These are phyloP conservation scores for Cryptosporidium xiaoi DNA, from an alignment of 169 alveolate species.

Conservation along the genomic window DNA sequence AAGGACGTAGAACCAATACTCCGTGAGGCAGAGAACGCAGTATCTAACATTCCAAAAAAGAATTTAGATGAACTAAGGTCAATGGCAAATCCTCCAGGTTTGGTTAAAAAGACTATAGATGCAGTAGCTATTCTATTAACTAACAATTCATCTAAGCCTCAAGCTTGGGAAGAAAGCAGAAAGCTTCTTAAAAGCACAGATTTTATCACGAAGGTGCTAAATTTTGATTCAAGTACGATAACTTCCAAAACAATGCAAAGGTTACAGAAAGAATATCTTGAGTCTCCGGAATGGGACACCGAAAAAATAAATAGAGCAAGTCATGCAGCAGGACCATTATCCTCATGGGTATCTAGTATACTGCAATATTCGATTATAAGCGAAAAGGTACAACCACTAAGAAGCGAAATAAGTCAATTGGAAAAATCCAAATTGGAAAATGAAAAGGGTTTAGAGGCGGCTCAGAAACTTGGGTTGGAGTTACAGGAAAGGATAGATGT, in stretches of 20 bases:
- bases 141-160: slow-evolving; percentile 84
- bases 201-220: slow-evolving; percentile 89
- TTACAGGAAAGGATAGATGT: slow-evolving; percentile 90
- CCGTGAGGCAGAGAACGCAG: slow-evolving; percentile 94
- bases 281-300: slow-evolving; percentile 93
- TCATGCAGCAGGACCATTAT: slow-evolving; percentile 97
- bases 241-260: slow-evolving; percentile 84
- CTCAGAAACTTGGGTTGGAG: slow-evolving; percentile 80
- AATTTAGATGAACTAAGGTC: slow-evolving; percentile 90
- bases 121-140: slow-evolving; percentile 91
- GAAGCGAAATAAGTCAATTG: slow-evolving; percentile 90
- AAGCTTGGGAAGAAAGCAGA: slow-evolving; percentile 95
- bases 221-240: slow-evolving; percentile 87
- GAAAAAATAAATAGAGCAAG: slow-evolving; percentile 93
- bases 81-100: slow-evolving; percentile 94
- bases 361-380: slow-evolving; percentile 88
- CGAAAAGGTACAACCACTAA: slow-evolving; percentile 94
- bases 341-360: slow-evolving; percentile 93
- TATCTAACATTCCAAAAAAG: slow-evolving; percentile 90
- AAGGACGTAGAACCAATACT: slow-evolving; percentile 95
- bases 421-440: slow-evolving; percentile 88
- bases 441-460: slow-evolving; percentile 86
- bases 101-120: slow-evolving; percentile 94
- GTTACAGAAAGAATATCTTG: slow-evolving; percentile 82
- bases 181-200: slow-evolving; percentile 89